Evolutionary conservation across 768 basidiomycete species (phyloP), one percentile per base, ranked within the genome.

Genomic region (Tephrocybe sp.): DNA sequence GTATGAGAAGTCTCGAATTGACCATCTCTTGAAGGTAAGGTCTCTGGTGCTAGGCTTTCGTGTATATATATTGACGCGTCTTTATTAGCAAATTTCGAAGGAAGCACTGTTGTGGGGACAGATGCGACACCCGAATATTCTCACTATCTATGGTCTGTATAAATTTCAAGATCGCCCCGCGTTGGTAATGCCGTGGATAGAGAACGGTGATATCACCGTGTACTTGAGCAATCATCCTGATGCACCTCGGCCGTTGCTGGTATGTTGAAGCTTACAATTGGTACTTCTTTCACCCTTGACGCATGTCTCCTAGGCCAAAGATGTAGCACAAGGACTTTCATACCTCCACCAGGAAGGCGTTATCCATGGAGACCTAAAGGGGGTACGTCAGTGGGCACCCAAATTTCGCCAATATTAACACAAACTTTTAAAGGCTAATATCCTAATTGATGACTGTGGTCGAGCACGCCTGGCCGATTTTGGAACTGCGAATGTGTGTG

Each of bases 261-360:
- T 29, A 11, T 29, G 27, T 29, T 29, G 6, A 29, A 5, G 11
- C 27, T 29, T 11, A 5, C 11, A 11, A 5, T 5, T 29, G 5
- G 5, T 29, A 11, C 11, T 29, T 11, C 11, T 29, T 29, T 11
- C 11, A 5, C 5, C 5, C 11, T 29, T 11, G 11, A 29, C 27
- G 27, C n/a, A 34, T 15, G 8, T 15, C 5, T 34, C 4, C 4
- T 15, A 34, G 33, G 16, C 16, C 7, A 15, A 15, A 16, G 33
- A 34, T 34, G 33, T 34, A 15, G 33, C 33, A 7, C 7, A 34
- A 12, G 33, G 33, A 16, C 33, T 34, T 34, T 34, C 68, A 63
- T 63, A 50, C 52, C 31, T 42, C 50, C n/a, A 54, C 53, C 50
- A 58, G 49, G 58, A 61, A 12, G 33, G 33, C 6, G 33, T 34